phyloP scores from a whole-genome alignment of 805 yeast genomes.

The Candida gorgasii region DNA sequence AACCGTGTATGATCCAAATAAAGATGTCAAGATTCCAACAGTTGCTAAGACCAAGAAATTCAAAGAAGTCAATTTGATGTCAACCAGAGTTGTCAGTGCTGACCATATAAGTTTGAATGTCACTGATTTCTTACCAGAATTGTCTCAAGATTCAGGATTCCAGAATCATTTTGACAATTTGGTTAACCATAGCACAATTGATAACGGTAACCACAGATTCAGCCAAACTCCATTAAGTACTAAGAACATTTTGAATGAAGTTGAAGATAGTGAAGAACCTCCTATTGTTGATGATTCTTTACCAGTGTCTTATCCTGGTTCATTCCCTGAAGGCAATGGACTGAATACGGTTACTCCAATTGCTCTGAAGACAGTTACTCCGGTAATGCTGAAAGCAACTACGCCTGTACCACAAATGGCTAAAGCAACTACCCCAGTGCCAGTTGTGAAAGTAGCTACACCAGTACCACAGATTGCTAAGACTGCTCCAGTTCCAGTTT shows the following conservation, averaged over 20 bases:
- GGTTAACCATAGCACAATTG: constrained; percentile 11
- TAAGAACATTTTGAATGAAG: constrained; percentile 29
- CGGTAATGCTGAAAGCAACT: not conserved
- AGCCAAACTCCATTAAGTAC: constrained; percentile 30
- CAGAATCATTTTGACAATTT: constrained; percentile 41
- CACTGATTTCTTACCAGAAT: constrained; percentile 46
- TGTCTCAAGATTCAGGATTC: constrained; percentile 50
- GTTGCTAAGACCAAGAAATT: constrained; percentile 31
- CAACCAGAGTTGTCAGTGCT: constrained; percentile 45
- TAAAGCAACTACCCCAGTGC: not conserved
- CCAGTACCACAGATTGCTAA: not conserved
- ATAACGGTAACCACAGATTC: constrained; percentile 21
- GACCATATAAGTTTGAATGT: constrained; percentile 42
- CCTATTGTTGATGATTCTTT: not conserved
- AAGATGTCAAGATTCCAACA: constrained; percentile 27
- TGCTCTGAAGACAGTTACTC: not conserved
- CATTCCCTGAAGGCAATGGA: not conserved
- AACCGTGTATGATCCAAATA: constrained; percentile 16
- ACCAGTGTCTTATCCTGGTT: not conserved
- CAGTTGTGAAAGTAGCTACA: not conserved
- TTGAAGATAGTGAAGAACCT: constrained; percentile 12
- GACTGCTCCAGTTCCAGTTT: not conserved
- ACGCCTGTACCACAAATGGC: not conserved
- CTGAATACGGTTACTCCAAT: not conserved
- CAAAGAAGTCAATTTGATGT: constrained; percentile 43